Evolutionary conservation across 2,329 filamentous ascomycete species (phyloP).

Genomic region (Aspergillus ochraceoroseus): DNA sequence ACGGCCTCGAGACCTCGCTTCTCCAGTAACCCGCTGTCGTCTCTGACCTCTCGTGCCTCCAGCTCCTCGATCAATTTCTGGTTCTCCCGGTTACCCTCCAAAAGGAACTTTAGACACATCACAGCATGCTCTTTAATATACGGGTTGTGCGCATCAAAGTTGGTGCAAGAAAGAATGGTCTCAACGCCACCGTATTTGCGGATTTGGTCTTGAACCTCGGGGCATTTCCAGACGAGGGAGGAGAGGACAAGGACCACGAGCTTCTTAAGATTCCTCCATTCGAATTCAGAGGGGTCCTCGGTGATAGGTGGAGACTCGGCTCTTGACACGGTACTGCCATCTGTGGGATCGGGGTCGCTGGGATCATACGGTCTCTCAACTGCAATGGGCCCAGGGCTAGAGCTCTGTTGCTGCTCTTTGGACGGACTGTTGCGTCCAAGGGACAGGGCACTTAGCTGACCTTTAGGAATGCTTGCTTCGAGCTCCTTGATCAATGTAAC

Average conservation of each 20-base stretch:
- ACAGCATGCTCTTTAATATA: constrained; percentile 90
- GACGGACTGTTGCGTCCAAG: constrained; percentile 31
- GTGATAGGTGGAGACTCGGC: constrained; percentile 48
- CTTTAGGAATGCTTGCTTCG: constrained; percentile 81
- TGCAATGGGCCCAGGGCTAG: constrained; percentile 39
- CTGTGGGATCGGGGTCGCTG: constrained; percentile 38
- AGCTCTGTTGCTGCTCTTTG: constrained; percentile 30
- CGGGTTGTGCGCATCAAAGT: constrained; percentile 87
- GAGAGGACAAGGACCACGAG: constrained; percentile 87
- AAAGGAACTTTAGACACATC: constrained; percentile 72
- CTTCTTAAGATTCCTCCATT: constrained; percentile 82
- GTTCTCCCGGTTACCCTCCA: constrained; percentile 50
- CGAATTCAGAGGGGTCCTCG: constrained; percentile 61
- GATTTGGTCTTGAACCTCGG: constrained; percentile 81
- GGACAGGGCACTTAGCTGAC: constrained; percentile 53
- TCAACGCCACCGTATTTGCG: constrained; percentile 80
- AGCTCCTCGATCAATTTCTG: constrained; percentile 51
- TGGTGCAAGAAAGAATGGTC: constrained; percentile 79
- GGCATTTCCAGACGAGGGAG: constrained; percentile 80
- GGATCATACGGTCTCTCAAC: constrained; percentile 64
- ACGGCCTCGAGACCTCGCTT: constrained; percentile 43
- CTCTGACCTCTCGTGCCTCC: constrained; percentile 42
- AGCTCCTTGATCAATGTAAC: constrained; percentile 81
- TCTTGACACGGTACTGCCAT: constrained; percentile 43
- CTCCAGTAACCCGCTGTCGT: constrained; percentile 40